These are phyloP conservation scores for Hortiboletus rubellus DNA, from an alignment of 1,284 basidiomycete species.

Conservation along the genomic window DNA sequence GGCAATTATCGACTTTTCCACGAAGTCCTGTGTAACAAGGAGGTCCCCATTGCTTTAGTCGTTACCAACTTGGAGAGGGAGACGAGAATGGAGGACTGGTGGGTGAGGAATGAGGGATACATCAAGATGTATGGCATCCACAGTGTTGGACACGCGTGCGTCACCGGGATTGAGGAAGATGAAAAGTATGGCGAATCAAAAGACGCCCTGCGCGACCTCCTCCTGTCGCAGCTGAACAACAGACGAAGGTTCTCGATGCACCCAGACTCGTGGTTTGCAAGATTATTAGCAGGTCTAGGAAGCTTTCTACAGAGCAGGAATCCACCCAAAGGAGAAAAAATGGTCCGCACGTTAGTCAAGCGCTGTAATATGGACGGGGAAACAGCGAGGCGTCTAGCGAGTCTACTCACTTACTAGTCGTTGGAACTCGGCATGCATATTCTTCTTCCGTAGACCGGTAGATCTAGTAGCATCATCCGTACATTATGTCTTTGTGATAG, in stretches of 20 bases:
- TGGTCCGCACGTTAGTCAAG: conserved; percentile 26
- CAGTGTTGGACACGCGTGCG: conserved; percentile 38
- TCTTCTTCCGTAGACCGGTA: background rate
- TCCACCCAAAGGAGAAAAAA: conserved; percentile 28
- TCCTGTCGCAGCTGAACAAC: conserved; percentile 16
- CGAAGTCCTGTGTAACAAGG: conserved; percentile 35
- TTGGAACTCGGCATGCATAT: background rate
- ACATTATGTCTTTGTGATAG: background rate
- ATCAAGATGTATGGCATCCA: conserved; percentile 37
- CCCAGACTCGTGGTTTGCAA: conserved; percentile 27
- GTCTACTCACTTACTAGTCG: conserved; percentile 5
- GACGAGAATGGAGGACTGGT: conserved; percentile 41
- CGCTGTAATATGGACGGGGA: conserved; percentile 33
- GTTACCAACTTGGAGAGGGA: conserved; percentile 43
- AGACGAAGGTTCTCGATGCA: conserved; percentile 26
- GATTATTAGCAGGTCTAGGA: conserved; percentile 23
- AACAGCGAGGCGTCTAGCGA: conserved; percentile 25
- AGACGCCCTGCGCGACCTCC: conserved; percentile 16
- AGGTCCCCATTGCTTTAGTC: conserved; percentile 40
- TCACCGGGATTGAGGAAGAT: conserved; percentile 39
- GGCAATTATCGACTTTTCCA: conserved; percentile 40
- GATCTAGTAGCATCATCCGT: background rate
- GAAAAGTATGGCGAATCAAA: conserved; percentile 28
- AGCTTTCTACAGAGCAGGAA: conserved; percentile 21
- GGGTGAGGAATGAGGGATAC: conserved; percentile 33